Percentiles rank a stretch among this genome's conserved stretches.
phyloP scores from a whole-genome alignment of 805 yeast genomes.

The Sugiyamaella chiloensis region DNA sequence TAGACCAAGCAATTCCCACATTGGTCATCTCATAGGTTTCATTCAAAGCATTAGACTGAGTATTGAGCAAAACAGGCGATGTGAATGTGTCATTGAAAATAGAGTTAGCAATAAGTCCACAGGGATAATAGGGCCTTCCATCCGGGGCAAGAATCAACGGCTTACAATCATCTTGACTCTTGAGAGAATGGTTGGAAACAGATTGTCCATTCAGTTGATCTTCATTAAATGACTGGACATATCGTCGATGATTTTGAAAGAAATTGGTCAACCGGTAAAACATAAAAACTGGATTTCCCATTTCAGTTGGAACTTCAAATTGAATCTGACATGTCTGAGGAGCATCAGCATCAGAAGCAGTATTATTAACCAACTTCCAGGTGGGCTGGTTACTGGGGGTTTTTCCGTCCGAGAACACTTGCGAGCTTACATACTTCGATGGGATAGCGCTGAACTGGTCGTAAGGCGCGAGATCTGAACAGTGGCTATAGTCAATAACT shows the following conservation, averaged over 20 bases:
- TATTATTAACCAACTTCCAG: slow-evolving; percentile 57
- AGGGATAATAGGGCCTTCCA: slow-evolving; percentile 77
- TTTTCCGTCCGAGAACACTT: slow-evolving; percentile 55
- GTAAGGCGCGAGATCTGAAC: slow-evolving; percentile 54
- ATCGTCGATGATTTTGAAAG: slow-evolving; percentile 92
- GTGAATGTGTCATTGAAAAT: slow-evolving; percentile 83
- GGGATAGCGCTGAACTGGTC: slow-evolving; percentile 52
- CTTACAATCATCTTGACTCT: slow-evolving; percentile 49
- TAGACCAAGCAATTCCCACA: slow-evolving; percentile 76
- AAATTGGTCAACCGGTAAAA: slow-evolving; percentile 88
- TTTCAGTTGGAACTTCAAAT: slow-evolving; percentile 68
- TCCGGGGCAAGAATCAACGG: slow-evolving; percentile 54
- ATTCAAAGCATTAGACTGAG: slow-evolving; percentile 32
- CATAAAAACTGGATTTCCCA: slow-evolving; percentile 67
- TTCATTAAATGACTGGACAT: slow-evolving; percentile 80
- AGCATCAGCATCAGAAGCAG: slow-evolving; percentile 22
- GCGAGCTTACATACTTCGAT: slow-evolving; percentile 44
- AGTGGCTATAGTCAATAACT: slow-evolving; percentile 69
- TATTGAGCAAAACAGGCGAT: slow-evolving; percentile 40
- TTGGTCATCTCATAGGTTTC: slow-evolving; percentile 43
- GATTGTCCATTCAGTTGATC: slow-evolving; percentile 78
- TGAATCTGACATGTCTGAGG: slow-evolving; percentile 55
- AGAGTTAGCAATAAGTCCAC: slow-evolving; percentile 94
- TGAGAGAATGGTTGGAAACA: slow-evolving; percentile 49
- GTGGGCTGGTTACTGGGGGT: slow-evolving; percentile 45